Evolutionary conservation across 2,329 filamentous ascomycete genomes (phyloP), one percentile per base, ranked within the genome.

Genomic region (Chrysoporthe deuterocubensis): DNA sequence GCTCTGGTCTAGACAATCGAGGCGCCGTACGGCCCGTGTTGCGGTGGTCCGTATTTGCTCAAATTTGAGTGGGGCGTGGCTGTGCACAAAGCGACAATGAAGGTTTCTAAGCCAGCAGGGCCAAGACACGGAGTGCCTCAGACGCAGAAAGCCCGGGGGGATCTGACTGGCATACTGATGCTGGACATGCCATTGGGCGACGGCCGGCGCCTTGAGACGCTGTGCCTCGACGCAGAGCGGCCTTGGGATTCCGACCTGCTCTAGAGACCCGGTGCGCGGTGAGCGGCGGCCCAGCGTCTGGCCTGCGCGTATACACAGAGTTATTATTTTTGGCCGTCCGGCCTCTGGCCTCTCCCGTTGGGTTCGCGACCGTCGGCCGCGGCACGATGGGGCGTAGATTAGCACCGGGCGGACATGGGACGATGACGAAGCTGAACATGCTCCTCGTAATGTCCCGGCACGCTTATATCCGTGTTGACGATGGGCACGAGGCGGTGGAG

Each of bases 1-100:
- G 26, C 42, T 43, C 11, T 46, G 14, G 14, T 32, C 16, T 32
- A 37, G 42, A 48, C 42, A 48, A 6, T 21, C 6, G 21, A 46
- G 9, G 43, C 42, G 57, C 37, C 40, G 21, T 46, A 13, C 13
- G 40, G 18, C 21, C 26, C 14, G 9, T 61, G 40, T 42, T 57
- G 16, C 34, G 54, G 34, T 37, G 54, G 34, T 40, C 54, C 37
- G 48, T 56, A 64, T 64, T 64, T 16, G 54, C 42, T 34, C 26
- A 65, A 43, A 54, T 50, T 64, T 64, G 67, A 52, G 67, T 65
- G 60, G 67, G 69, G 64, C 58, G 69, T 69, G 69, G 69, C 69
- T 67, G 67, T 70, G 69, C 67, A 54, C 54, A 16, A 63, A 44
- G 64, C 56, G 43, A 54, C 57, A 63, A 66, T 63, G n/a, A 64